Percentiles rank a stretch among this genome's conserved stretches.
Evolutionary conservation across 2,329 filamentous ascomycete genomes (phyloP).

Genomic region (Diplodia intermedia): DNA sequence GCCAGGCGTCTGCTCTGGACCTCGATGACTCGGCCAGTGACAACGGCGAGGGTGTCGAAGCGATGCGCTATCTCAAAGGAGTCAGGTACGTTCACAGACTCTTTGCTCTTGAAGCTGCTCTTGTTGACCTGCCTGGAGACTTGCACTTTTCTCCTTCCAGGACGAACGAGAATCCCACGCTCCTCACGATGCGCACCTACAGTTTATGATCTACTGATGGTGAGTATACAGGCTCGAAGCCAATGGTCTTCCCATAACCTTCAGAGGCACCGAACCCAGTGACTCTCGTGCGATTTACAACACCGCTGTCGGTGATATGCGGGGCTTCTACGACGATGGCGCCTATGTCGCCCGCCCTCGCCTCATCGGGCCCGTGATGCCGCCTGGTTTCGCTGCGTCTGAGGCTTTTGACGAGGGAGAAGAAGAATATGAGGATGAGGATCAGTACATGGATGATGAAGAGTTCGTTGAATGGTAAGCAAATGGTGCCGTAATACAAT

Average conservation of each 20-base stretch:
- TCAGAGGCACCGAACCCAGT: constrained; percentile 33
- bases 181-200: constrained; percentile 2
- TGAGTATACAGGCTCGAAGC: constrained; percentile 70
- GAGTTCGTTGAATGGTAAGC: background rate
- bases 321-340: constrained; percentile 77
- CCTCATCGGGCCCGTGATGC: constrained; percentile 42
- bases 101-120: background rate
- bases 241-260: constrained; percentile 71
- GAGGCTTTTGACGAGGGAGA: background rate
- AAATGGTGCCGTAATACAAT: background rate
- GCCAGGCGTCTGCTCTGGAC: constrained; percentile 38
- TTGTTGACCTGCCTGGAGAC: constrained; percentile 22
- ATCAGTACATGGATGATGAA: background rate
- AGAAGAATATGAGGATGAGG: background rate
- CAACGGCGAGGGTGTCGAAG: constrained; percentile 35
- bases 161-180: background rate
- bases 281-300: constrained; percentile 53
- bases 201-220: constrained; percentile 36
- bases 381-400: background rate
- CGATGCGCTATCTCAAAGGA: constrained; percentile 45
- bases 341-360: constrained; percentile 73
- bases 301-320: constrained; percentile 59
- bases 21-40: constrained; percentile 37
- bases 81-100: constrained; percentile 39
- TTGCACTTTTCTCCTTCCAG: constrained; percentile 18